Percentiles rank a stretch among this genome's conserved stretches.
Evolutionary conservation across 345 rosid species (phyloP).

Genomic region (Cardamine chenopodiifolia): DNA sequence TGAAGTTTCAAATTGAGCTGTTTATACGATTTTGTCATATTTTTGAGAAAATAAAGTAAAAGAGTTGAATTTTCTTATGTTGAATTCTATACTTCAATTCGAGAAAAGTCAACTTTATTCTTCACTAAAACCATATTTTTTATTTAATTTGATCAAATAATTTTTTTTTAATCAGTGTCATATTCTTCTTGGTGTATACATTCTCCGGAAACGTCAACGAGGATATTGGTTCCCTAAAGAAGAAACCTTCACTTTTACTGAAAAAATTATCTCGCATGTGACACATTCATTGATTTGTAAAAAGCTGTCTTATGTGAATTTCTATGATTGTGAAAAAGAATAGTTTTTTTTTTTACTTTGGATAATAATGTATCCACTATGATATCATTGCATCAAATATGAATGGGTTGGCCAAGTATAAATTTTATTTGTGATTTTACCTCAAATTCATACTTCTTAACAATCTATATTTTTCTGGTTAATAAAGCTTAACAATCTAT

Average conservation of each 20-base stretch:
- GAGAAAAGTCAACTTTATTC: neutral
- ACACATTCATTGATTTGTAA: conserved; percentile 38
- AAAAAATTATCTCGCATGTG: conserved; percentile 14
- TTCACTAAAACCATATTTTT: neutral
- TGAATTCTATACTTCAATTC: neutral
- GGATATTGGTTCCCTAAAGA: conserved; percentile 44
- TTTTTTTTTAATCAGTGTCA: neutral
- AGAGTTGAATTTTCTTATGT: neutral
- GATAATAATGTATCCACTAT: neutral
- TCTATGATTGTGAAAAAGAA: conserved; percentile 22
- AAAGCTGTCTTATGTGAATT: conserved; percentile 28
- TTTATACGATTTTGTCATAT: neutral
- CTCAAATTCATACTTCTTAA: neutral
- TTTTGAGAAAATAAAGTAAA: neutral
- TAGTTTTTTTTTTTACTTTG: conserved; percentile 19
- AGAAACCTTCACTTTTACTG: conserved; percentile 39
- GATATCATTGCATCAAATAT: conserved; percentile 15
- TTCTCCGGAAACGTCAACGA: conserved; percentile 35
- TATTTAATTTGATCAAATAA: conserved; percentile 9
- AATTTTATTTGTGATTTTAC: neutral
- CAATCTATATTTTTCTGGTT: neutral
- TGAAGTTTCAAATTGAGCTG: neutral
- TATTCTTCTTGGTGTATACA: conserved; percentile 3
- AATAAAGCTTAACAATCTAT: neutral
- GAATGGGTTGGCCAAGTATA: conserved; percentile 1